These are phyloP conservation scores for Bromus sterilis DNA, from an alignment of 176 grass and related monocot species.

Conservation along the genomic window DNA sequence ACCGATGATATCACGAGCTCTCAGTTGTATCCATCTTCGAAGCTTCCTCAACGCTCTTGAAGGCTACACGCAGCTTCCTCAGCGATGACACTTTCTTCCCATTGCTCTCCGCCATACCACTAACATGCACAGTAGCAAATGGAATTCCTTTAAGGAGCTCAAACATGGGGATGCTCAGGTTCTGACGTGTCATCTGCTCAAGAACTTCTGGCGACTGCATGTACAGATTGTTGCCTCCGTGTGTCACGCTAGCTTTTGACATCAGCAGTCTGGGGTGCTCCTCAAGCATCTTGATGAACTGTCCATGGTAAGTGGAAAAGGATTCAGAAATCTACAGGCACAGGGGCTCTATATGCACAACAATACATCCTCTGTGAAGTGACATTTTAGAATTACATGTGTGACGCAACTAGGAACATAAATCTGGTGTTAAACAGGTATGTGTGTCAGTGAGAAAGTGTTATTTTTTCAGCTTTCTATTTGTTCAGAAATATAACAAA, in stretches of 20 bases:
- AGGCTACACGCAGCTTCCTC: conserved; percentile 72
- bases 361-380: neutral
- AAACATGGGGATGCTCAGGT: conserved; percentile 51
- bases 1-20: conserved; percentile 12
- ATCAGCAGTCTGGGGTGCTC: conserved; percentile 56
- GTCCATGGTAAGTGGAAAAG: neutral
- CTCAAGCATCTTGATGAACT: conserved; percentile 84
- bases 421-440: neutral
- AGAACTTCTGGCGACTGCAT: conserved; percentile 89
- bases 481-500: neutral
- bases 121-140: conserved; percentile 52
- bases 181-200: conserved; percentile 74
- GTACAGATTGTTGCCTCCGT: conserved; percentile 73
- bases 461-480: neutral
- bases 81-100: conserved; percentile 68
- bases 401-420: neutral
- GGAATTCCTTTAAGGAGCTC: conserved; percentile 53
- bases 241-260: conserved; percentile 72
- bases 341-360: neutral
- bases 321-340: conserved; percentile 1
- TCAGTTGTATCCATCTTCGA: conserved; percentile 57
- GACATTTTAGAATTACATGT: neutral
- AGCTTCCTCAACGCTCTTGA: conserved; percentile 38
- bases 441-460: neutral
- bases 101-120: conserved; percentile 54